A percentile compares a stretch with the other conserved stretches of the same genome.
Evolutionary conservation across 257 asterid genomes (phyloP).

Genomic region (Echium plantagineum): DNA sequence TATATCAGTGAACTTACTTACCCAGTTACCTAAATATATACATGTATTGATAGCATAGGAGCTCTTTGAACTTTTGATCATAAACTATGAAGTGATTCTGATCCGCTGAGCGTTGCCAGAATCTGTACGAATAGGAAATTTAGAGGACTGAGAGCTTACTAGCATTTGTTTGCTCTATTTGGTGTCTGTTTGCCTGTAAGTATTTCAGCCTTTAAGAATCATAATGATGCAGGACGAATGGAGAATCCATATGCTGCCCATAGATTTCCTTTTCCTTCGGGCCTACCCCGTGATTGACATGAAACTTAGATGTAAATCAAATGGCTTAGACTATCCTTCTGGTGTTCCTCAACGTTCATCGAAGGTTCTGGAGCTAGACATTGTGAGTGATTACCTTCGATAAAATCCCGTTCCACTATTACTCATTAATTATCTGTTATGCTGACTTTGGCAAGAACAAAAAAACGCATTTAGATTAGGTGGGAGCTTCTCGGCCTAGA

Average conservation of each 20-base stretch:
- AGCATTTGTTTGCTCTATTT: neutral
- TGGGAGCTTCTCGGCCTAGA: constrained; percentile 95
- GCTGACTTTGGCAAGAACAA: neutral
- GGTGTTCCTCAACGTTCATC: constrained; percentile 55
- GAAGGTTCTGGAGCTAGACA: constrained; percentile 77
- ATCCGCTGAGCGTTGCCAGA: too few species aligned
- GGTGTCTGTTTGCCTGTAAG: neutral
- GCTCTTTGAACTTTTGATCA: neutral
- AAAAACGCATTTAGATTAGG: constrained; percentile 39
- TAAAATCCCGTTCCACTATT: neutral
- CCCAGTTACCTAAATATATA: neutral
- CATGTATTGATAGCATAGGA: too few species aligned
- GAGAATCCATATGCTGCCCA: constrained; percentile 92
- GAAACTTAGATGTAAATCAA: constrained; percentile 65
- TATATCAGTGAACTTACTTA: neutral
- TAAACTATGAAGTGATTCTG: neutral
- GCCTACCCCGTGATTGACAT: constrained; percentile 71
- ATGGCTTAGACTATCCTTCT: constrained; percentile 60
- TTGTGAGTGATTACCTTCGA: constrained; percentile 37
- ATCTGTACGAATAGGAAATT: neutral
- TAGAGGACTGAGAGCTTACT: neutral
- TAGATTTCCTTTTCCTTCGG: constrained; percentile 67
- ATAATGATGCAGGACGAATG: constrained; percentile 67
- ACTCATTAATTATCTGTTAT: constrained; percentile 2
- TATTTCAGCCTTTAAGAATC: neutral